Evolutionary conservation across 176 grass and related monocot species (phyloP), one percentile per base, ranked within the genome.

Genomic region (Triticum monococcum): DNA sequence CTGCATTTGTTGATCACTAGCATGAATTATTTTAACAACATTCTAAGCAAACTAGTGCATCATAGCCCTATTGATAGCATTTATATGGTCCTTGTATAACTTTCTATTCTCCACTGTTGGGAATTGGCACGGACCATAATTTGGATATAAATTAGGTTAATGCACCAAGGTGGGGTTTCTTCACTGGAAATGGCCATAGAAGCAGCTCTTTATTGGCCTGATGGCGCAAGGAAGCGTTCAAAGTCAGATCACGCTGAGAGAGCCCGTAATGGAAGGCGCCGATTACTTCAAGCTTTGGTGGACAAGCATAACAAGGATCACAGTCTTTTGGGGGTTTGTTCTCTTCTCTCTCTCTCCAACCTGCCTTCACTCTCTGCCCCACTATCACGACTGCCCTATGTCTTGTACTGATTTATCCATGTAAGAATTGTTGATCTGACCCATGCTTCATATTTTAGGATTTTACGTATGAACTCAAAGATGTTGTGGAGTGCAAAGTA

Each of bases 381-480:
- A 5, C 68, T 12, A 38, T 35, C 35, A 71, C 9, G 9, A 72
- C 7, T 74, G 12, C 3, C 23, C 9, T n/a, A n/a, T 50, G 24
- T 2, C 17, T 68, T 17, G 45, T 14, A 25, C 3, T n/a, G n/a
- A 46, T 25, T 16, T 46, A 46, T 74, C n/a, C 38, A 74, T 74
- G 38, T 26, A 46, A 74, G n/a, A 16, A 9, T 46, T 74, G 11
- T 25, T 26, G 7, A 50, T 28, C 23, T 48, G 23, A 48, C 13
- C 13, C 23, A 48, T 50, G 72, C 12, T 75, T 75, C 12, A 9
- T 75, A 16, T 50, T 46, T 17, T 3, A 75, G 72, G 41, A 75
- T 50, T 24, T 48, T 18, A 24, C 72, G 9, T 76, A 59, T 68
- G 71, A 77, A 66, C 71, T 88, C 23, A 77, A 67, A 68, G 79